Base-by-base conservation (phyloP, 352 stramenopile species). In the Phytopythium boreale region DNA sequence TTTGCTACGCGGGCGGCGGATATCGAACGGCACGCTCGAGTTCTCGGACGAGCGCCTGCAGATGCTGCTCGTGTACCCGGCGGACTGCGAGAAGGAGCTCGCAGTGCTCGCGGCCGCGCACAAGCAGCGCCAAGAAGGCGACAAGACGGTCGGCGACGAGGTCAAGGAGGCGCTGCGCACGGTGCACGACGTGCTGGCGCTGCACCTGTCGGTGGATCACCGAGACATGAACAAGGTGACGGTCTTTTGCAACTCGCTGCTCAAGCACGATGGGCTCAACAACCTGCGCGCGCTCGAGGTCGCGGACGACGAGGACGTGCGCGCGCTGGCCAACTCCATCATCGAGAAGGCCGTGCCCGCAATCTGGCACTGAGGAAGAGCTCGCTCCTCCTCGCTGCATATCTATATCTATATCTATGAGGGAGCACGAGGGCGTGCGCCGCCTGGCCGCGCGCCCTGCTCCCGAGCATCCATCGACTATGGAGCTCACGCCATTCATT, bases 191-290 rank as follows among this genome's bases (percentile, higher is more conserved):
- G 80, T 90, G 53, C 62, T 93, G 29, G 79, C 75, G 63, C 84
- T 87, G 37, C 88, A 90, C 44, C 59, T 90, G 69, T 90, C 84
- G n/a, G 71, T 78, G 34, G 79, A 89, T 51, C 80, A 89, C 47
- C 84, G 84, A 26, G 82, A 93, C 64, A 79, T 93, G 71, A 88
- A 82, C 71, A 90, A 91, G 44, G 80, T 93, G 57, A 90, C 80
- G 31, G 82, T 93, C 19, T 89, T 93, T 56, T 93, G 84, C 80
- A 93, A 93, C 66, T 88, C 84, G 52, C 72, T 93, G 52, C 63
- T 93, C 66, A 75, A 88, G 62, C 70, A 91, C 70, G 84, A 93
- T 51, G 80, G 82, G 0, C 71, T 93, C 37, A 90, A 90, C 57
- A 70, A 79, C 47, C 63, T 93, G 24, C 84, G 79, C 41, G 69